Base-by-base conservation (phyloP, 2,329 filamentous ascomycete genomes). In the Colletotrichum navitas region DNA sequence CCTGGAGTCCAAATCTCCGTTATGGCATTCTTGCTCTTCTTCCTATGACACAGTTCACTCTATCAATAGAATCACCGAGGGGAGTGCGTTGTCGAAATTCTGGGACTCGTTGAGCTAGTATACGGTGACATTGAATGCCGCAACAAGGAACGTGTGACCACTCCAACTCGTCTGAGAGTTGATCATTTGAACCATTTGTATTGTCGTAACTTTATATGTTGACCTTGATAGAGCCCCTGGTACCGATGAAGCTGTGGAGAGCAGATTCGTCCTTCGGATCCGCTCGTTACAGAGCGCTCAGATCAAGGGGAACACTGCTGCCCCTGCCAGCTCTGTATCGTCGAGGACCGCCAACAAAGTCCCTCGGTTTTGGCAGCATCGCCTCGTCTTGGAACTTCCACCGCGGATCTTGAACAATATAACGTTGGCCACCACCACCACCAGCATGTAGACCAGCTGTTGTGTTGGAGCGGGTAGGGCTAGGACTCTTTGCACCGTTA, bases 301-400 rank as follows among this genome's bases (percentile, higher is more conserved):
- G 82, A 84, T 98, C 94, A 76, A 98, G 84, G 39, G 96, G 96
- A 75, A 98, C 95, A 84, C 93, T 98, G 83, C 94, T 98, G 41
- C 94, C 95, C 79, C 95, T 89, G 11, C 96, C 96, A 45, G 96
- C 96, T 74, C 95, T 88, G 81, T 98, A 99, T 79, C 90, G 90
- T 80, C 92, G 94, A 26, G 87, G 83, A 4, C 89, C 90, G n/a
- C 92, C 92, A 1, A 86, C 83, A 78, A 97, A 98, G 1, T 93
- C 90, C 77, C 95, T 88, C 29, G 95, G 95, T 76, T 94, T 95
- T 0, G 96, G 95, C 58, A 98, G 86, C 76, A 93, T 87, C 45
- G 87, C 88, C 76, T 98, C 95, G 58, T 92, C 89, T 76, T 95
- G 92, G 79, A 98, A 99, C 74, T 91, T 92, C 91, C 94, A 99